phyloP scores from a whole-genome alignment of 352 stramenopile genomes.

The Pythium aquatile region DNA sequence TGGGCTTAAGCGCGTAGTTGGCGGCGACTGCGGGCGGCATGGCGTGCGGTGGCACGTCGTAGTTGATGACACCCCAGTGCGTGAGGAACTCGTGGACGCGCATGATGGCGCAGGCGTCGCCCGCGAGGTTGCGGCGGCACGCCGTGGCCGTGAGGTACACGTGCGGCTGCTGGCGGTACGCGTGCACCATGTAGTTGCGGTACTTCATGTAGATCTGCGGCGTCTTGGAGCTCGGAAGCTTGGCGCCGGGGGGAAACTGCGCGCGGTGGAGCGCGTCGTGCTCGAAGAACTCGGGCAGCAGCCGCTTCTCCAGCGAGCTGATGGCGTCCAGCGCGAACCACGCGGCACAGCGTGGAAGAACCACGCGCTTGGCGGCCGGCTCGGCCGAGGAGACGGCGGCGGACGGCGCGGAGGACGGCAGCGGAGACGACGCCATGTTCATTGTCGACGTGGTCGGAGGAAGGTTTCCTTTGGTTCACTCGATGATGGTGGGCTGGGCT shows the following conservation, averaged over 20 bases:
- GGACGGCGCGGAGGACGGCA: background rate
- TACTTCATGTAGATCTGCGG: conserved; percentile 81
- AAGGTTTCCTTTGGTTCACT: conserved; percentile 7
- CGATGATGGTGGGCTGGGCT: background rate
- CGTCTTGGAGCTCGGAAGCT: conserved; percentile 42
- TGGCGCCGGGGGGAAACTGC: conserved; percentile 25
- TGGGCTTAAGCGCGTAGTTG: conserved; percentile 52
- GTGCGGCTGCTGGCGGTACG: conserved; percentile 73
- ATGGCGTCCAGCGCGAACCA: conserved; percentile 82
- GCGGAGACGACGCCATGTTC: background rate
- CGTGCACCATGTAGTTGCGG: conserved; percentile 86
- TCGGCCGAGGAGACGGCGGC: background rate
- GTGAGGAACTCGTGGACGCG: conserved; percentile 84
- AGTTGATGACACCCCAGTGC: conserved; percentile 88
- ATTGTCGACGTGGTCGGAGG: background rate
- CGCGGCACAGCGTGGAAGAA: conserved; percentile 65
- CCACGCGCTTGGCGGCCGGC: conserved; percentile 34
- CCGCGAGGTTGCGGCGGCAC: conserved; percentile 76
- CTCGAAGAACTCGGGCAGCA: conserved; percentile 83
- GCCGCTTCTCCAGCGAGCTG: conserved; percentile 77
- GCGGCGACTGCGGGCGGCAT: conserved; percentile 53
- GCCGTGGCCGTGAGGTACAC: conserved; percentile 84
- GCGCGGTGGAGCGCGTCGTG: conserved; percentile 23
- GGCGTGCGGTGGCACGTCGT: conserved; percentile 71
- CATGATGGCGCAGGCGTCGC: conserved; percentile 80